phyloP scores from a whole-genome alignment of 352 stramenopile species.

The Globisporangium radiosum region DNA sequence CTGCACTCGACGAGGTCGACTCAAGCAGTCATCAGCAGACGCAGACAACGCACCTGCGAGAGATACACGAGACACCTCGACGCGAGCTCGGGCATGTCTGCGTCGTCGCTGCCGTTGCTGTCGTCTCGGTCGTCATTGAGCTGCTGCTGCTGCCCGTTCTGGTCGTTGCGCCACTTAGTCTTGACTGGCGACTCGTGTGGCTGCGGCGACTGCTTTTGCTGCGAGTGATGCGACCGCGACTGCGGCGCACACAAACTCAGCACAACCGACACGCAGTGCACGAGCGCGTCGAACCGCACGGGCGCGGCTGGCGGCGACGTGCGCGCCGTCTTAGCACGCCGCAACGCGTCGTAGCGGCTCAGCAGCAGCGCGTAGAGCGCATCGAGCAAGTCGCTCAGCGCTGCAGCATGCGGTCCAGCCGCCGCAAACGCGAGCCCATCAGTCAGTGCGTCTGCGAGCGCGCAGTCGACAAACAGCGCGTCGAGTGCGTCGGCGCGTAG shows the following conservation, averaged over 20 bases:
- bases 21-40: background rate
- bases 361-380: constrained; percentile 33
- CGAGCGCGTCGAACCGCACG: constrained; percentile 23
- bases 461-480: constrained; percentile 16
- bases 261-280: constrained; percentile 22
- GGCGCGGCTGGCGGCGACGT: constrained; percentile 1
- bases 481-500: constrained; percentile 10
- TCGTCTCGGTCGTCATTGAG: background rate
- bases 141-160: background rate
- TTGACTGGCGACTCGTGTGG: constrained; percentile 8
- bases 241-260: constrained; percentile 27
- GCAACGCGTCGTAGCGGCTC: constrained; percentile 21
- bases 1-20: too few relatives aligned
- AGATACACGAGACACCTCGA: constrained; percentile 55
- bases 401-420: background rate
- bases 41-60: constrained; percentile 37
- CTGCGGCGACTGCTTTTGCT: constrained; percentile 7
- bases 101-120: constrained; percentile 1
- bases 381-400: constrained; percentile 23
- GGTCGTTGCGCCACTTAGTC: background rate
- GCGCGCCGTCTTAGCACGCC: constrained; percentile 13
- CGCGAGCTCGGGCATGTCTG: constrained; percentile 28
- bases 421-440: background rate
- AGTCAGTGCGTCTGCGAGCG: constrained; percentile 17
- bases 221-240: background rate